Evolutionary conservation across 345 rosid genomes (phyloP).

Genomic region (Gossypium thurberi): DNA sequence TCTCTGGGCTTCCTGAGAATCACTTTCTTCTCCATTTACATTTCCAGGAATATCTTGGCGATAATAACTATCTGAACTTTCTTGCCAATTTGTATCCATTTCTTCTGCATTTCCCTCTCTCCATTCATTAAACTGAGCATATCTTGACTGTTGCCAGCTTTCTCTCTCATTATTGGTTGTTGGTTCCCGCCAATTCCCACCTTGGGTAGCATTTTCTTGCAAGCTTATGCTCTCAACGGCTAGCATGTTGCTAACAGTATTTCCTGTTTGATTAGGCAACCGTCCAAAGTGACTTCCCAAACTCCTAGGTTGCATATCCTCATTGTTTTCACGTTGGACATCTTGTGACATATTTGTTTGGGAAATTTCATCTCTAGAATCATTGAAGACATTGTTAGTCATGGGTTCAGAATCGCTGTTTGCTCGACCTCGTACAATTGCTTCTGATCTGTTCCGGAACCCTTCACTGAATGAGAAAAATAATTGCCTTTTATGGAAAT

Average conservation of each 20-base stretch:
- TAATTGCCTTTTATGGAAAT: background rate
- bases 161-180: conserved; percentile 36
- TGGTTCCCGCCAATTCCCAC: conserved; percentile 45
- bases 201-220: conserved; percentile 45
- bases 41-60: conserved; percentile 42
- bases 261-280: conserved; percentile 41
- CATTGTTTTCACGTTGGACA: conserved; percentile 34
- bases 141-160: conserved; percentile 44
- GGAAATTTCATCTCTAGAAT: conserved; percentile 33
- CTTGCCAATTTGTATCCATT: conserved; percentile 49
- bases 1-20: conserved; percentile 37
- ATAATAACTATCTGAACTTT: conserved; percentile 42
- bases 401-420: conserved; percentile 45
- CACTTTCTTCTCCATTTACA: conserved; percentile 37
- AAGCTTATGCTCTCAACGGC: conserved; percentile 35
- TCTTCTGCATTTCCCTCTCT: conserved; percentile 46
- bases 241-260: conserved; percentile 28
- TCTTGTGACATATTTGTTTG: conserved; percentile 34
- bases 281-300: conserved; percentile 31
- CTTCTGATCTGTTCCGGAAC: conserved; percentile 73
- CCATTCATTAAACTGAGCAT: conserved; percentile 41
- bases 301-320: conserved; percentile 36
- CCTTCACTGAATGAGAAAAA: conserved; percentile 63
- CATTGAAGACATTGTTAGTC: conserved; percentile 32
- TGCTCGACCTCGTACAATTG: conserved; percentile 61